Conservation (phyloP, 1,284 basidiomycete genomes). For the Laetiporus sulphureus region DNA sequence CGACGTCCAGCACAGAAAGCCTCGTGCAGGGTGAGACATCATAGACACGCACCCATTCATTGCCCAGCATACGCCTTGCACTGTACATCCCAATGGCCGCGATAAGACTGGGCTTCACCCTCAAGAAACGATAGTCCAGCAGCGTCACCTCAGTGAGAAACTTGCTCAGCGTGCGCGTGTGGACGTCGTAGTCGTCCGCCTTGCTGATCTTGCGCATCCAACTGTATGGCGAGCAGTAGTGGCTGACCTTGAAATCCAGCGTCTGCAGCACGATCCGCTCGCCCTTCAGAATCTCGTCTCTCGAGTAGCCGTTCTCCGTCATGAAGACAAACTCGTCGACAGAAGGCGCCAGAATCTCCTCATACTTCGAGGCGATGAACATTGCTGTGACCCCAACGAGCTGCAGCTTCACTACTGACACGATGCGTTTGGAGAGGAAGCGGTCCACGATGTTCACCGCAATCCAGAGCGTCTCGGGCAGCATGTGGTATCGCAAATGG, state of each 20-base stretch:
- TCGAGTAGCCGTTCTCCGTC: slow-evolving; percentile 91
- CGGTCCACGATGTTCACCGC: slow-evolving; percentile 97
- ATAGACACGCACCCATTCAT: slow-evolving; percentile 78
- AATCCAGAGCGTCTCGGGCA: slow-evolving; percentile 98
- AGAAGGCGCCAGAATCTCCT: slow-evolving; percentile 93
- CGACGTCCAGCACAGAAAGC: slow-evolving; percentile 17
- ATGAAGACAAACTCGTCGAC: slow-evolving; percentile 97
- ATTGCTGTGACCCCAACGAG: slow-evolving; percentile 96
- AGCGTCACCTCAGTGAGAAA: slow-evolving; percentile 97
- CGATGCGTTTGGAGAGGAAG: slow-evolving; percentile 89
- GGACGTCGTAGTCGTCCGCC: slow-evolving; percentile 98
- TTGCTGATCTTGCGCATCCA: slow-evolving; percentile 99
- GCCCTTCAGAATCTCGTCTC: slow-evolving; percentile 96
- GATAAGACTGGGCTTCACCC: slow-evolving; percentile 89
- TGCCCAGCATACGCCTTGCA: slow-evolving; percentile 85
- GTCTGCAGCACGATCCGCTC: slow-evolving; percentile 94
- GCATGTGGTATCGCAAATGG: slow-evolving; percentile 94
- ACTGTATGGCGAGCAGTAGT: slow-evolving; percentile 98
- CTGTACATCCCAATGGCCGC: slow-evolving; percentile 99
- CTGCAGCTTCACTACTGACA: slow-evolving; percentile 93
- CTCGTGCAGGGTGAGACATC: slow-evolving; percentile 8
- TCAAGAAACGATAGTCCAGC: slow-evolving; percentile 89
- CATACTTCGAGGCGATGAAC: slow-evolving; percentile 98
- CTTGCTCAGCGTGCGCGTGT: slow-evolving; percentile 95
- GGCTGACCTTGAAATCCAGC: slow-evolving; percentile 91